Conservation (phyloP, 768 basidiomycete species). For the Russula vinacea region DNA sequence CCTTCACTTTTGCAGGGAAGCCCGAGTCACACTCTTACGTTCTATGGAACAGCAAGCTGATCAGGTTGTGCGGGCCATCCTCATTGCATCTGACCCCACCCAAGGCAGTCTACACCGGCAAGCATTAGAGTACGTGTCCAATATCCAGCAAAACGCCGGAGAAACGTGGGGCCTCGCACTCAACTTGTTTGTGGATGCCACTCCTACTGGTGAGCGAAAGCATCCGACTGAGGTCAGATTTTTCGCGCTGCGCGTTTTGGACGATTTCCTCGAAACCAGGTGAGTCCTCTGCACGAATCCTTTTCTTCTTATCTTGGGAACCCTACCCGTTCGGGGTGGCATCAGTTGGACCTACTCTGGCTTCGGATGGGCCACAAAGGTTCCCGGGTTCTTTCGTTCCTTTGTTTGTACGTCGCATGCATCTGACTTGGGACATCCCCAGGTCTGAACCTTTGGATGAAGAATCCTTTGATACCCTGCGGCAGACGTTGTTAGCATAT, state of each 20-base stretch:
- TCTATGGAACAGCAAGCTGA: slow-evolving; percentile 73
- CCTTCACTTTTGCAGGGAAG: slow-evolving; percentile 23
- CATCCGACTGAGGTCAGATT: slow-evolving; percentile 72
- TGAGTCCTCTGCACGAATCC: slow-evolving; percentile 41
- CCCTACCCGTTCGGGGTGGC: background rate
- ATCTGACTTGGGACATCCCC: slow-evolving; percentile 15
- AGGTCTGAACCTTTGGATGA: slow-evolving; percentile 68
- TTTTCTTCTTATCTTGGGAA: background rate
- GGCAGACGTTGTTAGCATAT: slow-evolving; percentile 75
- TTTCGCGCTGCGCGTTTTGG: slow-evolving; percentile 74
- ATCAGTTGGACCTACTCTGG: background rate
- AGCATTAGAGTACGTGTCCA: slow-evolving; percentile 78
- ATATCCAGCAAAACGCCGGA: slow-evolving; percentile 70
- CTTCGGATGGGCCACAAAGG: background rate
- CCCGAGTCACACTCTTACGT: slow-evolving; percentile 27
- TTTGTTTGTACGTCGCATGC: background rate
- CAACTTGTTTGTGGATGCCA: slow-evolving; percentile 63
- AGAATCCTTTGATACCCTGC: slow-evolving; percentile 66
- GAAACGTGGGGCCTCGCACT: slow-evolving; percentile 81
- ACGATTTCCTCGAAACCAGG: slow-evolving; percentile 81
- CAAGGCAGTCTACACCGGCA: slow-evolving; percentile 74
- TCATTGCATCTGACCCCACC: slow-evolving; percentile 79
- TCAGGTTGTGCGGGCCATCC: slow-evolving; percentile 79
- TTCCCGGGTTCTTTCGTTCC: background rate
- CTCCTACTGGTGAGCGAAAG: slow-evolving; percentile 59